These are phyloP conservation scores for Daldinia concentrica DNA, from an alignment of 495 filamentous ascomycete genomes.

Conservation along the genomic window DNA sequence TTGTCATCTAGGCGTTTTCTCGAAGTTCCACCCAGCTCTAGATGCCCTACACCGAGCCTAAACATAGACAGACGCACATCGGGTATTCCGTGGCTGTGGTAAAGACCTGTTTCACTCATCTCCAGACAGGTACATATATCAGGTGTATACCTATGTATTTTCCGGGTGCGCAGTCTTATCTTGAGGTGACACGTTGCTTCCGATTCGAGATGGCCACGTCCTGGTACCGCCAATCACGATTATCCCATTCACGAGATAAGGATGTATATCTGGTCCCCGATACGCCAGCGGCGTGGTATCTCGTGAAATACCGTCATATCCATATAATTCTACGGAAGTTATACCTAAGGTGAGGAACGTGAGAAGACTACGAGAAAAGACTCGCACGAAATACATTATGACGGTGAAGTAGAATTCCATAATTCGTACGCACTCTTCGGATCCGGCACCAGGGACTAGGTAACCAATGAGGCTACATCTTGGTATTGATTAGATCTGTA, in stretches of 20 bases:
- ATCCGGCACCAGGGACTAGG: not conserved
- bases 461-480: not conserved
- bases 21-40: conserved; percentile 16
- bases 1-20: not conserved
- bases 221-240: conserved; percentile 13
- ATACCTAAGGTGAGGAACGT: not conserved
- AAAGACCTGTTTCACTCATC: not conserved
- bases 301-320: too few relatives aligned
- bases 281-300: not conserved
- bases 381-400: not conserved
- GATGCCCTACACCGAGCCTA: conserved; percentile 1
- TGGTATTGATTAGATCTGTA: not conserved
- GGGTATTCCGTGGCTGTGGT: not conserved
- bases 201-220: conserved; percentile 25
- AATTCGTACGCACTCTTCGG: not conserved
- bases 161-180: conserved; percentile 6
- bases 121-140: not conserved
- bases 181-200: conserved; percentile 26
- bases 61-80: not conserved
- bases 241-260: conserved; percentile 25
- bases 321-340: not conserved
- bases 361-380: not conserved
- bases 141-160: not conserved
- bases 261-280: not conserved
- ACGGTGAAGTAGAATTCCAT: not conserved